Percentiles rank a stretch among this genome's conserved stretches.
phyloP scores from a whole-genome alignment of 805 yeast species.

The Peterozyma xylosa region DNA sequence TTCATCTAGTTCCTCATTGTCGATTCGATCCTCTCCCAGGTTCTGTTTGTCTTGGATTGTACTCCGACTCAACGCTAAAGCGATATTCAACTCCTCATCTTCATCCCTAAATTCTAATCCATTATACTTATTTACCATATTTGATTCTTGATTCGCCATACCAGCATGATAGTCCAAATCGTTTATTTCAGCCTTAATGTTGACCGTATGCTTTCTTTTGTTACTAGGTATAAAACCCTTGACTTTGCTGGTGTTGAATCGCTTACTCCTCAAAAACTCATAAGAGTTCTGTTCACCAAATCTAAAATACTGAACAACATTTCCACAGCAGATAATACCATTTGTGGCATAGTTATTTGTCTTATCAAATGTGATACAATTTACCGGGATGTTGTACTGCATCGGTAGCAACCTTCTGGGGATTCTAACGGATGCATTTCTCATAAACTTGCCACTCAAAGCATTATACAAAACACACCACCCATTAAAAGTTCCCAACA shows the following conservation, averaged over 20 bases:
- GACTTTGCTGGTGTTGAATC: not conserved
- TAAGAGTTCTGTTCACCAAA: slow-evolving; percentile 29
- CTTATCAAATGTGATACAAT: slow-evolving; percentile 20
- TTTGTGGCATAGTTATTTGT: slow-evolving; percentile 16
- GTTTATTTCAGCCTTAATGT: slow-evolving; percentile 24
- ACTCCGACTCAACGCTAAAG: slow-evolving; percentile 32
- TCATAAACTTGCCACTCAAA: slow-evolving; percentile 31
- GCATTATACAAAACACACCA: slow-evolving; percentile 32
- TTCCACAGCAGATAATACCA: slow-evolving; percentile 35
- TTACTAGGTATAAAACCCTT: not conserved
- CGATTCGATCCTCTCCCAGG: too few relatives aligned
- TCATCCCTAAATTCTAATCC: slow-evolving; percentile 30
- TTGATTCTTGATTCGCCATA: slow-evolving; percentile 15
- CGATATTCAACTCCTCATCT: slow-evolving; percentile 31
- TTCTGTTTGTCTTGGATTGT: slow-evolving; percentile 5
- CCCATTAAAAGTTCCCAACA: slow-evolving; percentile 37
- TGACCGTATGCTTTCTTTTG: slow-evolving; percentile 16
- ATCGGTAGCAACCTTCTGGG: slow-evolving; percentile 21
- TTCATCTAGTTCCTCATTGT: too few relatives aligned
- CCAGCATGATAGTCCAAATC: slow-evolving; percentile 21
- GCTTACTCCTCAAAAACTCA: slow-evolving; percentile 7
- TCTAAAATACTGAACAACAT: slow-evolving; percentile 36
- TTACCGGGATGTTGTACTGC: slow-evolving; percentile 19
- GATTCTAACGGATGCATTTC: slow-evolving; percentile 24
- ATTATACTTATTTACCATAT: slow-evolving; percentile 35